These are phyloP conservation scores for Lagerstroemia speciosa DNA, from an alignment of 345 rosid genomes.

Conservation along the genomic window DNA sequence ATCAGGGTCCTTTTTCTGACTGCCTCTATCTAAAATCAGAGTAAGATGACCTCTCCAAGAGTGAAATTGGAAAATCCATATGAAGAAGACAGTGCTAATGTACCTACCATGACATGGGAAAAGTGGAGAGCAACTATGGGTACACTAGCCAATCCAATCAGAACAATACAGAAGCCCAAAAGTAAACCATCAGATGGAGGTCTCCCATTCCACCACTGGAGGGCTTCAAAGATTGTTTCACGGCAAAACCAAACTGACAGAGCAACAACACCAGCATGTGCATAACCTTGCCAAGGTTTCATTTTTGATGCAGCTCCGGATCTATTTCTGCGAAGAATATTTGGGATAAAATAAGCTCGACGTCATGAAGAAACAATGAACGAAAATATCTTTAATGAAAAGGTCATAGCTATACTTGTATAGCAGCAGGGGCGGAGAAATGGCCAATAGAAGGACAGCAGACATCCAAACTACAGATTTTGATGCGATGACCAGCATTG, in stretches of 20 bases:
- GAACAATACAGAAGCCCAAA: constrained; percentile 74
- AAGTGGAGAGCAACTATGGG: constrained; percentile 91
- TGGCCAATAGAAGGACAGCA: constrained; percentile 71
- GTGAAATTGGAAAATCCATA: no score
- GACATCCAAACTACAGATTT: constrained; percentile 84
- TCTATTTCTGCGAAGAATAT: constrained; percentile 58
- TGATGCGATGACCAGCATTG: constrained; percentile 80
- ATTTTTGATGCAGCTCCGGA: constrained; percentile 72
- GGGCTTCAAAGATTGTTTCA: constrained; percentile 91
- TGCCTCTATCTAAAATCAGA: background rate
- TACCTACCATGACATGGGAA: constrained; percentile 80
- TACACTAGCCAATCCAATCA: constrained; percentile 81
- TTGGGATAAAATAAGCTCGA: background rate
- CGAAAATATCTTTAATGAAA: background rate
- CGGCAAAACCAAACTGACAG: constrained; percentile 91
- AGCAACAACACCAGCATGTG: constrained; percentile 72
- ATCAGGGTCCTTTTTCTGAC: background rate
- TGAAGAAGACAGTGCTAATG: background rate
- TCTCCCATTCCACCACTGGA: constrained; percentile 96
- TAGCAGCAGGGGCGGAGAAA: constrained; percentile 86
- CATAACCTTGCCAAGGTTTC: constrained; percentile 98
- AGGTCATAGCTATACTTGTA: constrained; percentile 48
- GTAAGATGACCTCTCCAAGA: background rate
- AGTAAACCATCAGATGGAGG: constrained; percentile 91
- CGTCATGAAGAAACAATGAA: background rate